These are phyloP conservation scores for Sclerotinia borealis DNA, from an alignment of 2,329 filamentous ascomycete species.

Conservation along the genomic window DNA sequence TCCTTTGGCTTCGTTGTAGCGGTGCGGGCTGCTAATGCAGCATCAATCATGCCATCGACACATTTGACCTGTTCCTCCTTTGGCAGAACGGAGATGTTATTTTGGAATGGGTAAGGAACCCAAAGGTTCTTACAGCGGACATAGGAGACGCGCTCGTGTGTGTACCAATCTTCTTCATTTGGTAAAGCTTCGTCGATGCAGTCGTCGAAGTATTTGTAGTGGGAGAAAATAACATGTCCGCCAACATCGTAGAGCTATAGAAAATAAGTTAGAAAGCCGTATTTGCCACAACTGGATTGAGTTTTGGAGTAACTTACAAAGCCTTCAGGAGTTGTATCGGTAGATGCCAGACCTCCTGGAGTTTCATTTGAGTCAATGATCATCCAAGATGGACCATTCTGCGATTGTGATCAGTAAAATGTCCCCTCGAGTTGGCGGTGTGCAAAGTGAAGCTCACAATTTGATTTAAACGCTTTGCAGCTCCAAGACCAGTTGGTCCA, in stretches of 20 bases:
- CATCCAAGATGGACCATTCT: slow-evolving; percentile 93
- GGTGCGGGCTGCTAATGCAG: slow-evolving; percentile 79
- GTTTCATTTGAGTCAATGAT: slow-evolving; percentile 89
- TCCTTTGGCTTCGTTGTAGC: slow-evolving; percentile 87
- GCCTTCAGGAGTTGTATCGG: slow-evolving; percentile 89
- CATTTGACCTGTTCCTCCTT: slow-evolving; percentile 95
- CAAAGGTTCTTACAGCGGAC: slow-evolving; percentile 94
- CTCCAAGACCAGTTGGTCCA: slow-evolving; percentile 94
- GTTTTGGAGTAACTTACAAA: slow-evolving; percentile 64
- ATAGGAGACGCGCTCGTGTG: slow-evolving; percentile 97
- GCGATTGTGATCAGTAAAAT: slow-evolving; percentile 15
- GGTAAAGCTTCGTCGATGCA: slow-evolving; percentile 95
- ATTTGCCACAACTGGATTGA: slow-evolving; percentile 16
- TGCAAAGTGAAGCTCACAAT: slow-evolving; percentile 51
- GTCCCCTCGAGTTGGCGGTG: slow-evolving; percentile 14
- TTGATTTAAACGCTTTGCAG: slow-evolving; percentile 95
- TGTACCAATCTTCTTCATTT: slow-evolving; percentile 91
- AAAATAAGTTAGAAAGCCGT: slow-evolving; percentile 17
- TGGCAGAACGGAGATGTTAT: slow-evolving; percentile 97
- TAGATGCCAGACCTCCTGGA: slow-evolving; percentile 92
- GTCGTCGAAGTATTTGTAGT: slow-evolving; percentile 99
- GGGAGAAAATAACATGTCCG: slow-evolving; percentile 45
- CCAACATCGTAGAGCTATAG: slow-evolving; percentile 86
- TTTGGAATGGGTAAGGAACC: slow-evolving; percentile 99
- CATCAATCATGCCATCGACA: slow-evolving; percentile 93